These are phyloP conservation scores for Teunomyces tritomae DNA, from an alignment of 805 yeast genomes.

Conservation along the genomic window DNA sequence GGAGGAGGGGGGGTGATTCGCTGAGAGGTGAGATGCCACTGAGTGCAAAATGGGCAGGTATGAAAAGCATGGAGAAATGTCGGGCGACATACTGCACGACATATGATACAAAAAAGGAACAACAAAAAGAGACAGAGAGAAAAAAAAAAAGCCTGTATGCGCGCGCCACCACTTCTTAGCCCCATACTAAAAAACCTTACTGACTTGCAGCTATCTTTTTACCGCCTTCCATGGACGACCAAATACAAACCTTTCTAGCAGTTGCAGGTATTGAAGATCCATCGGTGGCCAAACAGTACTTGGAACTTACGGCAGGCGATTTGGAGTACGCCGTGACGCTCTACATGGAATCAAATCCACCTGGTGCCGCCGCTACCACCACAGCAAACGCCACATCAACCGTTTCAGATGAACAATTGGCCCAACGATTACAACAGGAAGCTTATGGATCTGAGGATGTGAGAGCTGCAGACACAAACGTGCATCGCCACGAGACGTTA, in stretches of 20 bases:
- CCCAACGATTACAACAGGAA: slow-evolving; percentile 62
- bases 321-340: slow-evolving; percentile 82
- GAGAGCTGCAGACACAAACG: slow-evolving; percentile 68
- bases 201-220: too few relatives aligned
- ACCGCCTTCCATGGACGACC: slow-evolving; percentile 38
- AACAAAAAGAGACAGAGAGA: not conserved
- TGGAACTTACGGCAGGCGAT: slow-evolving; percentile 75
- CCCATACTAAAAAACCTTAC: too few relatives aligned
- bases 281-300: slow-evolving; percentile 66
- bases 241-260: slow-evolving; percentile 72
- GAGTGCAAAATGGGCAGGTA: not conserved
- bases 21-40: not conserved
- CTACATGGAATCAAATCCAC: slow-evolving; percentile 58
- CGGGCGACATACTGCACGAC: not conserved
- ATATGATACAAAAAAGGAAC: not conserved
- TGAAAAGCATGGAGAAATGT: not conserved
- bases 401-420: slow-evolving; percentile 36
- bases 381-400: slow-evolving; percentile 35
- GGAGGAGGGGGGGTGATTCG: not conserved
- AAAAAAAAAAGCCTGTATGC: not conserved
- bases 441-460: slow-evolving; percentile 43
- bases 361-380: slow-evolving; percentile 7
- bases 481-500: slow-evolving; percentile 73
- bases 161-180: not conserved
- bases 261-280: slow-evolving; percentile 75